A percentile compares a stretch with the other conserved stretches of the same genome.
These are phyloP conservation scores for Fusarium albosuccineum DNA, from an alignment of 2,329 filamentous ascomycete species.

Conservation along the genomic window DNA sequence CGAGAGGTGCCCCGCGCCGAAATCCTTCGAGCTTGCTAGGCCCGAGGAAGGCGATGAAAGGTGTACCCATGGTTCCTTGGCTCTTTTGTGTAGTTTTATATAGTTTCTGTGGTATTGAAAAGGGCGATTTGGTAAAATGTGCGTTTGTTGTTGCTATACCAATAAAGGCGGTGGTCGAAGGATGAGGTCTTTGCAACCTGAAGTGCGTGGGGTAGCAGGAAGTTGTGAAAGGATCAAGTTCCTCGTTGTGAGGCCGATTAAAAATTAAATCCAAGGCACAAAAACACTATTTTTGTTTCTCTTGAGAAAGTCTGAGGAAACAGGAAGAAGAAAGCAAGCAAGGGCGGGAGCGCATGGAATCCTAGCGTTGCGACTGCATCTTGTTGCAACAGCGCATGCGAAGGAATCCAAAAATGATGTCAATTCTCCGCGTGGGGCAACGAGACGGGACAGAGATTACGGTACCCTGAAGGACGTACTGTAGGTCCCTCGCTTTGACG, in stretches of 20 bases:
- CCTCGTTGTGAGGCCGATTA: background rate
- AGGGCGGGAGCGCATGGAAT: background rate
- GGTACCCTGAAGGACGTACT: constrained; percentile 14
- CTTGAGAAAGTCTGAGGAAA: background rate
- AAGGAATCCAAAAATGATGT: constrained; percentile 33
- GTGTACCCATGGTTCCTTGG: constrained; percentile 59
- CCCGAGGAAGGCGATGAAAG: constrained; percentile 62
- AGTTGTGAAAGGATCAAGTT: constrained; percentile 13
- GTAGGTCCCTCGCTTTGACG: constrained; percentile 8
- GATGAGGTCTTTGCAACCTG: background rate
- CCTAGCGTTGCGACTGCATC: background rate
- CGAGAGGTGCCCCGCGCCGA: constrained; percentile 54
- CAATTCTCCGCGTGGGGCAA: constrained; percentile 30
- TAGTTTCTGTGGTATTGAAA: background rate
- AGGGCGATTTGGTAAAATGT: background rate
- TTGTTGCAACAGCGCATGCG: background rate
- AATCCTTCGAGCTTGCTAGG: constrained; percentile 65
- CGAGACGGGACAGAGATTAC: constrained; percentile 1
- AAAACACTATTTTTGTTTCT: background rate
- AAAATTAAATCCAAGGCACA: background rate
- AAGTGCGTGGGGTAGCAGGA: background rate
- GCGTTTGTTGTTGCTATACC: background rate
- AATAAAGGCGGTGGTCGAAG: background rate
- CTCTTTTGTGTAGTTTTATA: background rate
- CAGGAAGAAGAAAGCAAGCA: background rate